Conservation (phyloP, 2,329 filamentous ascomycete genomes). For the Beauveria varroae region DNA sequence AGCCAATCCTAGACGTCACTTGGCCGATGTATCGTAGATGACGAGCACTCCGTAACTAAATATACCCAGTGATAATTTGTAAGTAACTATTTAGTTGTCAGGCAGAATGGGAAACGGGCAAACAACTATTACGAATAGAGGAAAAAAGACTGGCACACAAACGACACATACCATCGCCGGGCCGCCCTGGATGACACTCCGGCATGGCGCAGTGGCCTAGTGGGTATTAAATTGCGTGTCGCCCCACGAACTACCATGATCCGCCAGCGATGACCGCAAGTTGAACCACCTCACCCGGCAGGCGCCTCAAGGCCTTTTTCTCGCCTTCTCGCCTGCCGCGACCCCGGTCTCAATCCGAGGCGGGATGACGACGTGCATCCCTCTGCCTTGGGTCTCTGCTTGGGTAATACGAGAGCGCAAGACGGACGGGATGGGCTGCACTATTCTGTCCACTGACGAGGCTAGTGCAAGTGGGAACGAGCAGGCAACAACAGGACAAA, state of each 20-base stretch:
- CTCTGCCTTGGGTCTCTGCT: background rate
- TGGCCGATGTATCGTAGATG: background rate
- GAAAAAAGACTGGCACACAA: background rate
- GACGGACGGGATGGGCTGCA: background rate
- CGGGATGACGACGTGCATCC: constrained; percentile 2
- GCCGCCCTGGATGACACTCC: background rate
- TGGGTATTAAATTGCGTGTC: background rate
- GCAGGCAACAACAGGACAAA: background rate
- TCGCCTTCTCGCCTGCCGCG: background rate
- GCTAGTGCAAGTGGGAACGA: background rate
- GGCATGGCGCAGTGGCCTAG: background rate
- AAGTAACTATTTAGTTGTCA: background rate
- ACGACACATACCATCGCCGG: background rate
- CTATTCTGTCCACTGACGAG: background rate
- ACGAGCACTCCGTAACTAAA: no score
- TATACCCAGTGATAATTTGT: no score
- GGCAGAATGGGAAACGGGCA: background rate
- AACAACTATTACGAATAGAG: background rate
- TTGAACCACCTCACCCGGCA: background rate
- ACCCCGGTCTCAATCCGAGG: constrained; percentile 1
- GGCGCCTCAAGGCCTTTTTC: background rate
- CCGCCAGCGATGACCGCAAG: background rate
- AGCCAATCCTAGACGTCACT: background rate
- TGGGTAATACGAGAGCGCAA: background rate
- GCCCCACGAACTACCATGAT: background rate